phyloP scores from a whole-genome alignment of 306 rosid genomes.

The Dryas alaskensis region DNA sequence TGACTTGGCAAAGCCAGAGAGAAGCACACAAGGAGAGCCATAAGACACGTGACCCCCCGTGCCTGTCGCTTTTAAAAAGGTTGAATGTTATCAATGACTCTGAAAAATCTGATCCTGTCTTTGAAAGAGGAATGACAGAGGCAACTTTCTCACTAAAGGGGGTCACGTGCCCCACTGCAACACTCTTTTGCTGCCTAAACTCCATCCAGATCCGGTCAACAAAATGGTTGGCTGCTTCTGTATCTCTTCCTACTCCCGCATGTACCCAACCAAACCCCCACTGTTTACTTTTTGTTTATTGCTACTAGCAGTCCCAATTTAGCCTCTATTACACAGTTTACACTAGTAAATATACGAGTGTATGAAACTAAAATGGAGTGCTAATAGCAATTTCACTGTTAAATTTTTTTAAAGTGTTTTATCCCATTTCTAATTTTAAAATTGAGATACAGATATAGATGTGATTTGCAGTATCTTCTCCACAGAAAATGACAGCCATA shows the following conservation, averaged over 20 bases:
- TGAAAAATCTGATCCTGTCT: conserved; percentile 21
- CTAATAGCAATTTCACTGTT: too few species aligned
- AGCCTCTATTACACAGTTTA: too few species aligned
- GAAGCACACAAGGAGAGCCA: conserved; percentile 11
- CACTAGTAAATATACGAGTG: too few species aligned
- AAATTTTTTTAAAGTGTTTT: background rate
- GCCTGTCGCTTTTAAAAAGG: conserved; percentile 30
- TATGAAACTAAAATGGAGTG: too few species aligned
- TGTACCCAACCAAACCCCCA: background rate
- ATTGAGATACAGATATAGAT: background rate
- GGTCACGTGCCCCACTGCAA: conserved; percentile 38
- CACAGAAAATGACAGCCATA: background rate
- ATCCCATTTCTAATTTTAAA: background rate
- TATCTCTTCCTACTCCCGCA: conserved; percentile 3
- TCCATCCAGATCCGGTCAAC: conserved; percentile 30
- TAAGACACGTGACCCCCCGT: conserved; percentile 40
- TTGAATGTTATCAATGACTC: background rate
- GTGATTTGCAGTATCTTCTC: too few species aligned
- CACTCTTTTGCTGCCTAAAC: conserved; percentile 6
- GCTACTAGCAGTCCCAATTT: background rate
- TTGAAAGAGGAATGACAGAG: background rate
- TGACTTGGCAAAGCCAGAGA: conserved; percentile 23
- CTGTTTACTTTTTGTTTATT: too few species aligned
- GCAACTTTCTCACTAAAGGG: background rate
- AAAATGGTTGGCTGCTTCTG: conserved; percentile 30